phyloP scores from a whole-genome alignment of 345 rosid species.

The Camelina neglecta region DNA sequence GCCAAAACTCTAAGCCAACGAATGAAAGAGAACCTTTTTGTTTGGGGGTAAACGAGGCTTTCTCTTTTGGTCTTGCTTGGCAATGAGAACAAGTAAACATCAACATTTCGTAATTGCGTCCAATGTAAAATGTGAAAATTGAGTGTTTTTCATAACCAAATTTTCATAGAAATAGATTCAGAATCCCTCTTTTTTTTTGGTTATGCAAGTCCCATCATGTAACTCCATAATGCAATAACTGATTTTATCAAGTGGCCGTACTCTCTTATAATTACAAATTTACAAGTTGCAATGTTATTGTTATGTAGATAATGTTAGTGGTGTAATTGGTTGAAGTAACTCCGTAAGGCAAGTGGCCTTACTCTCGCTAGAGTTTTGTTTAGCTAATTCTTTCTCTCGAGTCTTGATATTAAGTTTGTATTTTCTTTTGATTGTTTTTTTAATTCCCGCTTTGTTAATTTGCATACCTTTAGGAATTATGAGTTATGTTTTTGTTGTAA shows the following conservation, averaged over 20 bases:
- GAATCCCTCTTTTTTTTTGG: background rate
- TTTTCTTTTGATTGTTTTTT: background rate
- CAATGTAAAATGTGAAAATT: background rate
- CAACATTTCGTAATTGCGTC: background rate
- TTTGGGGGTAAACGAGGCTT: background rate
- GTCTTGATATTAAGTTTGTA: background rate
- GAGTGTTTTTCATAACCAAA: background rate
- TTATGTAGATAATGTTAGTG: background rate
- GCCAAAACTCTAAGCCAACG: background rate
- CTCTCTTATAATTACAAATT: constrained; percentile 8
- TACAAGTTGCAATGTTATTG: constrained; percentile 19
- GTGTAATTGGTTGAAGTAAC: background rate
- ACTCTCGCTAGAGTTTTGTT: background rate
- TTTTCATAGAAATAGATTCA: background rate
- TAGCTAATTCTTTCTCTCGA: background rate
- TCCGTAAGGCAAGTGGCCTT: background rate
- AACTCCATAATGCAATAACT: constrained; percentile 3
- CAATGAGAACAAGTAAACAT: background rate
- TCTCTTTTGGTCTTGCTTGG: background rate
- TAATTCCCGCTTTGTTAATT: background rate
- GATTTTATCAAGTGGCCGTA: constrained; percentile 5
- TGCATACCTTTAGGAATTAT: background rate
- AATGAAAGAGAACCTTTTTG: background rate
- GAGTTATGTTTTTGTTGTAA: background rate
- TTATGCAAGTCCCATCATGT: constrained; percentile 12